Evolutionary conservation across 2,329 filamentous ascomycete species (phyloP).

Genomic region (Colletotrichum coccodes): DNA sequence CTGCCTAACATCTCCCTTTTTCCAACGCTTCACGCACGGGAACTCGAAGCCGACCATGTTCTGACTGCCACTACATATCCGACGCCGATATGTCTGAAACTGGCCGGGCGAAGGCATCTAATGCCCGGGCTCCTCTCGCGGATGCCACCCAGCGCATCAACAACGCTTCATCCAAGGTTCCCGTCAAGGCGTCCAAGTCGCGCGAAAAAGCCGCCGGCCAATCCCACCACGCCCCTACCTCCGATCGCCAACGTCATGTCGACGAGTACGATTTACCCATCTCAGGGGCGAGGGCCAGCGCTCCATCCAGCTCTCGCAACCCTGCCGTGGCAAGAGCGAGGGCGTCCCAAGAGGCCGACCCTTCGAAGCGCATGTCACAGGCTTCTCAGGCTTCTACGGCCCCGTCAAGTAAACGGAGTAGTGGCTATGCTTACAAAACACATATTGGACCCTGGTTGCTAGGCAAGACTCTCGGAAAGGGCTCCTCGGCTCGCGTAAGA

Average conservation of each 20-base stretch:
- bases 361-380: slow-evolving; percentile 50
- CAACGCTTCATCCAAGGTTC: slow-evolving; percentile 44
- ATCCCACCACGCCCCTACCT: slow-evolving; percentile 5
- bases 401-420: slow-evolving; percentile 49
- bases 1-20: slow-evolving; percentile 12
- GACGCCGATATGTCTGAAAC: slow-evolving; percentile 31
- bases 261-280: slow-evolving; percentile 28
- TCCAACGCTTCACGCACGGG: slow-evolving; percentile 9
- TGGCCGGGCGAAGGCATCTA: slow-evolving; percentile 16
- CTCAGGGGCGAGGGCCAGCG: background rate
- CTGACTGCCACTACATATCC: slow-evolving; percentile 8
- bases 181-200: slow-evolving; percentile 41
- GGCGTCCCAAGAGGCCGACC: slow-evolving; percentile 44
- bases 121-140: slow-evolving; percentile 52
- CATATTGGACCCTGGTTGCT: slow-evolving; percentile 95
- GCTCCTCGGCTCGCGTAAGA: slow-evolving; percentile 88
- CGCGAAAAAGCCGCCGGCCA: slow-evolving; percentile 34
- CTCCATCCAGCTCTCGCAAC: slow-evolving; percentile 33
- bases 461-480: slow-evolving; percentile 88
- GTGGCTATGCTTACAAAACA: slow-evolving; percentile 64
- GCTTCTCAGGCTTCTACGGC: slow-evolving; percentile 51
- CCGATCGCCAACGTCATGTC: slow-evolving; percentile 32
- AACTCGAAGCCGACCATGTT: slow-evolving; percentile 15
- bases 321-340: slow-evolving; percentile 37
- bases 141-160: slow-evolving; percentile 61